phyloP scores from a whole-genome alignment of 768 basidiomycete species.

The Serendipita vermifera region DNA sequence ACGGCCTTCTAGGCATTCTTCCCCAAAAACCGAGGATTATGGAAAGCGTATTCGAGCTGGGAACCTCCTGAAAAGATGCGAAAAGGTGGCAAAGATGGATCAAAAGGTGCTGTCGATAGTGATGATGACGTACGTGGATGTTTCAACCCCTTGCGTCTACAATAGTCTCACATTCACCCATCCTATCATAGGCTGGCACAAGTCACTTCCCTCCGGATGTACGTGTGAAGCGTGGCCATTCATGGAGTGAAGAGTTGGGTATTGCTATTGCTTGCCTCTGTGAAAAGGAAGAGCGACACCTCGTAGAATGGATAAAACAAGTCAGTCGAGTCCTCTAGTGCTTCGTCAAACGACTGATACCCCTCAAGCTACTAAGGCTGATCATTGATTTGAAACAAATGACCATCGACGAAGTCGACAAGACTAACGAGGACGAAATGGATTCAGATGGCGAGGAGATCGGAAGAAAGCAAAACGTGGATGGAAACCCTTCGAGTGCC shows the following conservation, averaged over 20 bases:
- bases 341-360: constrained; percentile 7
- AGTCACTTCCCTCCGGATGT: constrained; percentile 45
- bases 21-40: constrained; percentile 75
- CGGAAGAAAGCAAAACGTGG: constrained; percentile 18
- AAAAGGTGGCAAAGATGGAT: constrained; percentile 22
- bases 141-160: constrained; percentile 13
- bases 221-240: constrained; percentile 72
- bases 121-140: not conserved
- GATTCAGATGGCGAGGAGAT: constrained; percentile 21
- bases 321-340: constrained; percentile 33
- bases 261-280: constrained; percentile 66
- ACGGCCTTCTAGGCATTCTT: constrained; percentile 66
- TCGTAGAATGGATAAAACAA: constrained; percentile 71
- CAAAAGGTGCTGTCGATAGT: not conserved
- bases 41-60: constrained; percentile 77
- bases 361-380: constrained; percentile 42
- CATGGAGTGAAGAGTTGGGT: constrained; percentile 81
- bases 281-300: constrained; percentile 45
- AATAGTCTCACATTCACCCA: constrained; percentile 27
- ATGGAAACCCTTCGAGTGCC: constrained; percentile 44
- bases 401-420: constrained; percentile 49
- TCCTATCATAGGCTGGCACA: not conserved
- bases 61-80: constrained; percentile 33
- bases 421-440: constrained; percentile 22
- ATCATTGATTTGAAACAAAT: constrained; percentile 47